Conservation (phyloP, 345 rosid species). For the Combretum micranthum region DNA sequence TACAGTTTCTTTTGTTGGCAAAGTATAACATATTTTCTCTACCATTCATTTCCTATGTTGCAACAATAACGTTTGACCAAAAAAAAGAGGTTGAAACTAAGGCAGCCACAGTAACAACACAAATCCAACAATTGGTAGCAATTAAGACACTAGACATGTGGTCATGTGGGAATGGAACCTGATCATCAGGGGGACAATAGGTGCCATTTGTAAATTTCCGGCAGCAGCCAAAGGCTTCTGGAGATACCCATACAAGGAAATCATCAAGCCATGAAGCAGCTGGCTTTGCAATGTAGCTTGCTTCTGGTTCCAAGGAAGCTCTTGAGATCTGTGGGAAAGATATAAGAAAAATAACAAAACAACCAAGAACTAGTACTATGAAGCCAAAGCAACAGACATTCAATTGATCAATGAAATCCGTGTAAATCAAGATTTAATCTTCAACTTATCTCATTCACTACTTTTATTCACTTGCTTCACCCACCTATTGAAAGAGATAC, state of each 20-base stretch:
- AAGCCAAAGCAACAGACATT: not conserved
- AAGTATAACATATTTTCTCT: too few species aligned
- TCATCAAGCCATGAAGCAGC: conserved; percentile 99
- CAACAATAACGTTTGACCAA: too few species aligned
- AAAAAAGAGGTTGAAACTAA: too few species aligned
- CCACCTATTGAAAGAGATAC: too few species aligned
- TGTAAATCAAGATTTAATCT: not conserved
- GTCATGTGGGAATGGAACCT: conserved; percentile 31
- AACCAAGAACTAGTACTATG: not conserved
- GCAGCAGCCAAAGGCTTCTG: conserved; percentile 98
- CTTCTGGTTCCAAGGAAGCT: conserved; percentile 72
- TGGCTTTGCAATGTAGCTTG: conserved; percentile 94
- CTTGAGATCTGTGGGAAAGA: conserved; percentile 54
- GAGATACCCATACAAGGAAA: conserved; percentile 96
- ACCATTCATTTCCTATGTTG: too few species aligned
- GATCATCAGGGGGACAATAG: conserved; percentile 95
- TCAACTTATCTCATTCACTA: too few species aligned
- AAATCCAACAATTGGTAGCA: not conserved
- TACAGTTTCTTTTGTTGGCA: too few species aligned
- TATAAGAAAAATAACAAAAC: conserved; percentile 9
- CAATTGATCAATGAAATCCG: conserved; percentile 8
- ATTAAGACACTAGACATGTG: not conserved
- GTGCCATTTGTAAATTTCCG: conserved; percentile 85
- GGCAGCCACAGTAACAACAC: too few species aligned
- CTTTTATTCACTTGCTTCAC: too few species aligned